phyloP scores from a whole-genome alignment of 805 yeast species.

The Jamesozyma hellenica region DNA sequence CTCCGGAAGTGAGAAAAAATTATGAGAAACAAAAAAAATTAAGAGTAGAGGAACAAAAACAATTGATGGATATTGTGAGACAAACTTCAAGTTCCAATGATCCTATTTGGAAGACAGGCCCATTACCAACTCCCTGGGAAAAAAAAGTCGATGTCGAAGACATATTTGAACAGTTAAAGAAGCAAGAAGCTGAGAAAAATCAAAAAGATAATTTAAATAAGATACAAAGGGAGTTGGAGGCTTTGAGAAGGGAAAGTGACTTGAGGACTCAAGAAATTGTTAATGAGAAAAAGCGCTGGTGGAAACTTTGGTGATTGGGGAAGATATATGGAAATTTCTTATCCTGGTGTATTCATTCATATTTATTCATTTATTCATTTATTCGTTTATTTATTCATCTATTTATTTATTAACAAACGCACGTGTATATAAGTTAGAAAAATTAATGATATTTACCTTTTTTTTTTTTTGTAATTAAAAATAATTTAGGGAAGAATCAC shows the following conservation, averaged over 20 bases:
- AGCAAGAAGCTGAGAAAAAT: slow-evolving; percentile 2
- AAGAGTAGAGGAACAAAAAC: slow-evolving; percentile 59
- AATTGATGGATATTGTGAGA: slow-evolving; percentile 55
- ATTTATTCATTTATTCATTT: neutral
- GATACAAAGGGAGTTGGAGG: slow-evolving; percentile 2
- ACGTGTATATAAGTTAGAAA: neutral
- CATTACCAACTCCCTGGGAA: slow-evolving; percentile 61
- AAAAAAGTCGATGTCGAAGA: slow-evolving; percentile 5
- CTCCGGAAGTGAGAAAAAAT: slow-evolving; percentile 75
- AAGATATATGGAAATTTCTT: neutral
- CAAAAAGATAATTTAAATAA: slow-evolving; percentile 3
- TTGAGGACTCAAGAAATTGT: slow-evolving; percentile 4
- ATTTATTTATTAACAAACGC: neutral
- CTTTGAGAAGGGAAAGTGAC: slow-evolving; percentile 3
- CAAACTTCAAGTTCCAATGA: slow-evolving; percentile 57
- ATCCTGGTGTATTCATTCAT: neutral
- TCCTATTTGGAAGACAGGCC: slow-evolving; percentile 78
- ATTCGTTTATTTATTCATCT: no score
- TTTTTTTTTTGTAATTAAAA: no score
- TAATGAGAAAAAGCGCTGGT: slow-evolving; percentile 4
- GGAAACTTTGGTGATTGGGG: slow-evolving; percentile 9
- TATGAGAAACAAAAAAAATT: slow-evolving; percentile 56
- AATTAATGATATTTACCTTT: no score
- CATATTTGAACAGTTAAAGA: slow-evolving; percentile 2
- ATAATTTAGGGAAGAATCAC: no score